phyloP scores from a whole-genome alignment of 768 basidiomycete species.

The Cubamyces sp. region DNA sequence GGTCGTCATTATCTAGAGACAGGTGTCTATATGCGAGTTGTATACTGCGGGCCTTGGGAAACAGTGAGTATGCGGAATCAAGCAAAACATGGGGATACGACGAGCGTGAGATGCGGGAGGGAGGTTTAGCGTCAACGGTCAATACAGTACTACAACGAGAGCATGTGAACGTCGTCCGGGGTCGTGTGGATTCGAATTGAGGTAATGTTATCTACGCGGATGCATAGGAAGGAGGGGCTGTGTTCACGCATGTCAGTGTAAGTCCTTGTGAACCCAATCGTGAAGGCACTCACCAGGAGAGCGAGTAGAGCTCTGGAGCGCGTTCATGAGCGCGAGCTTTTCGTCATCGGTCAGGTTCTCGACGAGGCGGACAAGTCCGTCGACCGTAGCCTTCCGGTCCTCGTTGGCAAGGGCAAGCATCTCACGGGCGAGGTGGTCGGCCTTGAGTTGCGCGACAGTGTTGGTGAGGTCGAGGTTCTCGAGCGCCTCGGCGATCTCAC shows the following conservation, averaged over 20 bases:
- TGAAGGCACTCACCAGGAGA: constrained; percentile 51
- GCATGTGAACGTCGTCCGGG: neutral
- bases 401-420: constrained; percentile 71
- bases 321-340: constrained; percentile 58
- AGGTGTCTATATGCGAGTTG: neutral
- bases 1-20: neutral
- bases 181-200: neutral
- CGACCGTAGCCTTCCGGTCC: constrained; percentile 77
- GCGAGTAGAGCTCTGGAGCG: constrained; percentile 60
- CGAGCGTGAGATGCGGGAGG: neutral
- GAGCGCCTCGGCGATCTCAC: constrained; percentile 62
- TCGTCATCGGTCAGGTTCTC: constrained; percentile 77
- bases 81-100: neutral
- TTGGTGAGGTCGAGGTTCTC: constrained; percentile 72
- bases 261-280: neutral
- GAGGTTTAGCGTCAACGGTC: neutral
- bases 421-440: constrained; percentile 67
- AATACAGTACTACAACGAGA: constrained; percentile 1
- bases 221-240: constrained; percentile 30
- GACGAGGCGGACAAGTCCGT: constrained; percentile 73
- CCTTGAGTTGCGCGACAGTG: constrained; percentile 65
- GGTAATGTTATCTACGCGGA: constrained; percentile 11
- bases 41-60: neutral
- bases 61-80: neutral
- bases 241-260: neutral